Conservation (phyloP, 2,329 filamentous ascomycete species). For the Madurella mycetomatis region DNA sequence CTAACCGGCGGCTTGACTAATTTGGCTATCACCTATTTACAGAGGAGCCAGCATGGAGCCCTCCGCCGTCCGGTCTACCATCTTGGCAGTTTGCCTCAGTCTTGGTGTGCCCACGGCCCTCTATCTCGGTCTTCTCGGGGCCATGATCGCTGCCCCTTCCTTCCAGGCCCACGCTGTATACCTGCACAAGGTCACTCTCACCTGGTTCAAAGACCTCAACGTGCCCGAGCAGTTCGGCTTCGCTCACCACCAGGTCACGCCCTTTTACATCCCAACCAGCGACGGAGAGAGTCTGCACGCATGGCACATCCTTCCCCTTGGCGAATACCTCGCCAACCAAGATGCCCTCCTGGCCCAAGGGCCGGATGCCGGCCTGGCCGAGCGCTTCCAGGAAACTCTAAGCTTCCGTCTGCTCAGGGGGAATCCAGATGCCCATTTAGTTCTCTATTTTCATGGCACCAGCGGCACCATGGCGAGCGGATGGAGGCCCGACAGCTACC, state of each 20-base stretch:
- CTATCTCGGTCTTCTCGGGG: conserved; percentile 28
- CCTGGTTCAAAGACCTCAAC: conserved; percentile 57
- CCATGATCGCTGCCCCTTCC: conserved; percentile 27
- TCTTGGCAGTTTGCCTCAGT: background rate
- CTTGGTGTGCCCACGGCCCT: background rate
- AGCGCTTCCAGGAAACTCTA: conserved; percentile 33
- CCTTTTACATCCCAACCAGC: conserved; percentile 61
- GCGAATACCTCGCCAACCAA: conserved; percentile 60
- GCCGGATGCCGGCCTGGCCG: conserved; percentile 35
- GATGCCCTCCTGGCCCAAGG: conserved; percentile 32
- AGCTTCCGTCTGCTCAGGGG: conserved; percentile 42
- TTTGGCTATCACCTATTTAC: background rate
- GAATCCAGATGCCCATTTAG: conserved; percentile 40
- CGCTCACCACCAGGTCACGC: conserved; percentile 65
- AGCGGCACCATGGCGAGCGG: conserved; percentile 53
- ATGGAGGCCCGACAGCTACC: conserved; percentile 51
- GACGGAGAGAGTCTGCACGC: conserved; percentile 66
- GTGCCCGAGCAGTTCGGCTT: conserved; percentile 68
- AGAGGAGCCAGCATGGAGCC: too few species aligned
- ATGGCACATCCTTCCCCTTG: conserved; percentile 71
- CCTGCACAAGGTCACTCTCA: conserved; percentile 49
- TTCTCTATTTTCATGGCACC: conserved; percentile 53
- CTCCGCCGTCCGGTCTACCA: background rate
- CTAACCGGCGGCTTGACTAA: background rate
- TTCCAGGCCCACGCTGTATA: conserved; percentile 56